Conservation (phyloP, 768 basidiomycete species). For the Tylopilus felleus region DNA sequence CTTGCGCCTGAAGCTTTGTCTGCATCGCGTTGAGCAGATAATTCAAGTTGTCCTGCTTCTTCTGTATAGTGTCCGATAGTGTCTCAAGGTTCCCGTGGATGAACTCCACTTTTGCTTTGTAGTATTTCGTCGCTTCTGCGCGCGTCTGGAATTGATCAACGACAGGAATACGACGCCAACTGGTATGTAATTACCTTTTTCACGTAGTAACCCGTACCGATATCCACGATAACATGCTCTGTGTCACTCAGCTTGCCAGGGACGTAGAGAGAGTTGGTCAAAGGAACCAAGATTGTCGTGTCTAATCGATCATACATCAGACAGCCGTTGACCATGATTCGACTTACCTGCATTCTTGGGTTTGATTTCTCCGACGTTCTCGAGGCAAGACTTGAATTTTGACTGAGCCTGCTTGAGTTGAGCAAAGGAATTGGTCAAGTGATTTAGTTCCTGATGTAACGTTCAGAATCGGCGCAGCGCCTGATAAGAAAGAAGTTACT, state of each 20-base stretch:
- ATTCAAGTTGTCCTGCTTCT: constrained; percentile 88
- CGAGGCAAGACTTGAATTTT: constrained; percentile 86
- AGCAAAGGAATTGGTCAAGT: constrained; percentile 86
- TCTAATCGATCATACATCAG: constrained; percentile 40
- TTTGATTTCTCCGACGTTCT: constrained; percentile 74
- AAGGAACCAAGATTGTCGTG: constrained; percentile 85
- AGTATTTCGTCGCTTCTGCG: constrained; percentile 76
- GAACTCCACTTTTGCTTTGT: constrained; percentile 75
- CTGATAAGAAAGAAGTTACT: constrained; percentile 37
- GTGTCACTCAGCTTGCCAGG: constrained; percentile 83
- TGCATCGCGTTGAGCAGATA: constrained; percentile 74
- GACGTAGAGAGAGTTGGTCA: constrained; percentile 94
- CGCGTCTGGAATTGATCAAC: constrained; percentile 56
- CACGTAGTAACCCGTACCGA: constrained; percentile 96
- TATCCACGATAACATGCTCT: constrained; percentile 88
- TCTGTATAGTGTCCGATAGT: constrained; percentile 84
- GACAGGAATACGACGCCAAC: not conserved
- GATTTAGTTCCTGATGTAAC: constrained; percentile 73
- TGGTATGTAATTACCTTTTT: constrained; percentile 63
- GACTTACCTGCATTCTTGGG: constrained; percentile 58
- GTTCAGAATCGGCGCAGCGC: not conserved
- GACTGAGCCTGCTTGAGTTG: constrained; percentile 92
- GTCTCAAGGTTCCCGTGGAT: constrained; percentile 81
- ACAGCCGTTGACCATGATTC: not conserved
- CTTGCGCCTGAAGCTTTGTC: constrained; percentile 42